Evolutionary conservation across 805 yeast genomes (phyloP).

Genomic region (Nakazawaea sp.): DNA sequence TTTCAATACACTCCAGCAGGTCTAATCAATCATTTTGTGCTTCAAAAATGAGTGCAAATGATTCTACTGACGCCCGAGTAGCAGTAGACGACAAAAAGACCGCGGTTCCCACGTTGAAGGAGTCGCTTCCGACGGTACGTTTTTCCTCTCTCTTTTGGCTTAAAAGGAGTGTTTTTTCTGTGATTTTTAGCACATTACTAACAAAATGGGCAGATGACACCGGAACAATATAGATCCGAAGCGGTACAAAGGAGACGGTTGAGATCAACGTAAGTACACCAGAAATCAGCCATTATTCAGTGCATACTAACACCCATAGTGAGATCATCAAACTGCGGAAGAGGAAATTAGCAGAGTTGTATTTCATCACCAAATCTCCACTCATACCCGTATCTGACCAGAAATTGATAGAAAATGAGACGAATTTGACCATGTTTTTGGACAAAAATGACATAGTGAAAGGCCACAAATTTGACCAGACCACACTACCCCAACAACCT

Average conservation of each 20-base stretch:
- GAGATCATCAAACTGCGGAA: slow-evolving; percentile 45
- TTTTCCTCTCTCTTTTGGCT: not conserved
- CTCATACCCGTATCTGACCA: slow-evolving; percentile 34
- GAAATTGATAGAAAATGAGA: slow-evolving; percentile 29
- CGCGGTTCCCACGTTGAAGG: too few relatives aligned
- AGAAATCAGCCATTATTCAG: not conserved
- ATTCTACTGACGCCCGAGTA: not conserved
- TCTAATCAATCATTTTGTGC: not conserved
- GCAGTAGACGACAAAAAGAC: too few relatives aligned
- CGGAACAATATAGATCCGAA: slow-evolving; percentile 30
- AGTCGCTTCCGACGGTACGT: too few relatives aligned
- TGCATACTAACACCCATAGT: not conserved
- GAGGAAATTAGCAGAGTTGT: slow-evolving; percentile 54
- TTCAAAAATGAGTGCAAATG: slow-evolving; percentile 1
- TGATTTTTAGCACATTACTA: too few relatives aligned
- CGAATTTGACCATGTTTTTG: slow-evolving; percentile 36
- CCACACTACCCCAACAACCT: slow-evolving; percentile 25
- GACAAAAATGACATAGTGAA: slow-evolving; percentile 46
- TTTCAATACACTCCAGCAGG: too few relatives aligned
- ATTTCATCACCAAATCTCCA: slow-evolving; percentile 49
- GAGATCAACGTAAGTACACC: slow-evolving; percentile 25
- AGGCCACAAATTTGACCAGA: slow-evolving; percentile 31
- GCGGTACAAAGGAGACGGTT: slow-evolving; percentile 37
- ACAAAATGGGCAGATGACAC: too few relatives aligned
- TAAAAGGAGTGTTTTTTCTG: not conserved